Conservation (phyloP, 2,329 filamentous ascomycete genomes). For the Talaromyces amestolkiae region DNA sequence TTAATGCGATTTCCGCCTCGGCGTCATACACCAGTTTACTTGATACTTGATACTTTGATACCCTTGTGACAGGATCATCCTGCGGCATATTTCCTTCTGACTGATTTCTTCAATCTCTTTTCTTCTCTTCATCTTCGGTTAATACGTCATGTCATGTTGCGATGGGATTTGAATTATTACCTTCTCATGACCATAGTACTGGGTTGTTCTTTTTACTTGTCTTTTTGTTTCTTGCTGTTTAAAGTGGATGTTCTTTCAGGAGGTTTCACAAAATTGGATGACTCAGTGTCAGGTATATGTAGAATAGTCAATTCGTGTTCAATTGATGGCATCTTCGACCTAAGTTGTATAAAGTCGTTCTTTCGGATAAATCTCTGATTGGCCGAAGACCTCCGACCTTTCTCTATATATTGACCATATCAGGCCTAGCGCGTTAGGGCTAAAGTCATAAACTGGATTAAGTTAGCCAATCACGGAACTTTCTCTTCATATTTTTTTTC, state of each 20-base stretch:
- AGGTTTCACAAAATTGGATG: neutral
- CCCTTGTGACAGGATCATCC: constrained; percentile 34
- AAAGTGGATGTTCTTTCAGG: neutral
- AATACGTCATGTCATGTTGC: constrained; percentile 14
- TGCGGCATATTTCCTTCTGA: constrained; percentile 12
- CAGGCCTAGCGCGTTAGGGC: neutral
- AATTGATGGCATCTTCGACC: neutral
- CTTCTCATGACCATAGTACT: constrained; percentile 15
- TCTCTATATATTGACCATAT: constrained; percentile 1
- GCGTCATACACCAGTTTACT: constrained; percentile 19
- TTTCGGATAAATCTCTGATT: neutral
- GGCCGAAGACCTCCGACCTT: neutral
- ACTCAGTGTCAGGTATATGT: neutral
- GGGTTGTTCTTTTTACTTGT: constrained; percentile 13
- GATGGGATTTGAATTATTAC: constrained; percentile 17
- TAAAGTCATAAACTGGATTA: neutral
- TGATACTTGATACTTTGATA: constrained; percentile 37
- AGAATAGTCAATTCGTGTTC: constrained; percentile 8
- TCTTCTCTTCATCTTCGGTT: constrained; percentile 20
- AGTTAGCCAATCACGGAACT: neutral
- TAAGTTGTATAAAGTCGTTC: neutral
- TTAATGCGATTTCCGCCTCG: constrained; percentile 16
- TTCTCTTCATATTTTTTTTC: neutral
- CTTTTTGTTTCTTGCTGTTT: constrained; percentile 5
- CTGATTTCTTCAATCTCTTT: constrained; percentile 21